Conservation (phyloP, 306 rosid genomes). For the Cucurbita moschata region DNA sequence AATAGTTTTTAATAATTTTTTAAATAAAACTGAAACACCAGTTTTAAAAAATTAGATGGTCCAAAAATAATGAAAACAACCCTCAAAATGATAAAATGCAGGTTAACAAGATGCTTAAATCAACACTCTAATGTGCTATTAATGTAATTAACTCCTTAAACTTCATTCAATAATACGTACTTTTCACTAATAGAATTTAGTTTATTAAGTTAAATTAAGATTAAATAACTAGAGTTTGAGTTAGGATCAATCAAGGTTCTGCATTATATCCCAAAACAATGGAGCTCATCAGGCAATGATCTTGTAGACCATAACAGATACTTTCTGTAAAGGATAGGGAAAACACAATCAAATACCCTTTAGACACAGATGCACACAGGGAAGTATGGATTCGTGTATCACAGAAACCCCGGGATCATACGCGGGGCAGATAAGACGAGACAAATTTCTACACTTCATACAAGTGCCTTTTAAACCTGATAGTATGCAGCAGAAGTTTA, state of each 20-base stretch:
- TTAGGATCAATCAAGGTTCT: neutral
- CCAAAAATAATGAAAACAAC: neutral
- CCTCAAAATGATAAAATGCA: neutral
- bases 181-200: neutral
- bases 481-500: constrained; percentile 3
- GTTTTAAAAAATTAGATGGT: neutral
- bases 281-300: neutral
- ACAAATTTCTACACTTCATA: constrained; percentile 17
- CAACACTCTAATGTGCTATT: neutral
- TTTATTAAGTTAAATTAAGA: neutral
- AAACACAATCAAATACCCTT: neutral
- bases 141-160: neutral
- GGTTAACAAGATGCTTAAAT: neutral
- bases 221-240: neutral
- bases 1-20: too few species aligned
- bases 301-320: neutral
- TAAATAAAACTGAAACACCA: too few species aligned
- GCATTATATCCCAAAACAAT: neutral
- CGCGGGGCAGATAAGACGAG: neutral
- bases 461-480: constrained; percentile 11
- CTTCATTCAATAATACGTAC: neutral
- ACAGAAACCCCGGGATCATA: neutral
- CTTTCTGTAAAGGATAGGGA: neutral
- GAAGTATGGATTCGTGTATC: neutral
- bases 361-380: constrained; percentile 1